These are phyloP conservation scores for Coemansia sp. DNA, from an alignment of 192 early-diverging fungal species.

Conservation along the genomic window DNA sequence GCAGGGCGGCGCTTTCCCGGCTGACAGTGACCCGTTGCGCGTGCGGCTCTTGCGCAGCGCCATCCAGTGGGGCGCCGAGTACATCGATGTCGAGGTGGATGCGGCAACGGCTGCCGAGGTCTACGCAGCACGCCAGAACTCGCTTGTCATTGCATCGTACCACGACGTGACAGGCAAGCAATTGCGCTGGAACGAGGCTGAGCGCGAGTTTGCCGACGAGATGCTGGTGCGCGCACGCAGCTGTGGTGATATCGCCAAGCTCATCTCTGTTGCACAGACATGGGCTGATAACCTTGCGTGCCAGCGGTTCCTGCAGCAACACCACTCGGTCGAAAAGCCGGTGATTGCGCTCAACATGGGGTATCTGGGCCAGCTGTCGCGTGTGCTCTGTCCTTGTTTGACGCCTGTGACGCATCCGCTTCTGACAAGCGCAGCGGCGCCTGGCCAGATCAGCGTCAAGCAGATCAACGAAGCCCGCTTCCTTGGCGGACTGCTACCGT, in stretches of 20 bases:
- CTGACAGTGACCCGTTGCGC: constrained; percentile 58
- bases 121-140: constrained; percentile 52
- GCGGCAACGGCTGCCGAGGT: constrained; percentile 3
- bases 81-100: constrained; percentile 83
- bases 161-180: constrained; percentile 72
- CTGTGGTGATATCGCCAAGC: constrained; percentile 86
- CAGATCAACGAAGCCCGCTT: constrained; percentile 77
- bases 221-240: constrained; percentile 54
- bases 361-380: constrained; percentile 80
- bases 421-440: constrained; percentile 80
- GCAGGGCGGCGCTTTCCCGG: constrained; percentile 86
- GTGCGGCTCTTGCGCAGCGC: constrained; percentile 70
- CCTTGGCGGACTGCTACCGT: constrained; percentile 66
- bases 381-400: constrained; percentile 84
- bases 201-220: constrained; percentile 44
- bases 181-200: constrained; percentile 36
- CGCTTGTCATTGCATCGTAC: constrained; percentile 81
- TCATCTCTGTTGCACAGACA: constrained; percentile 77
- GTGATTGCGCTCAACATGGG: constrained; percentile 97
- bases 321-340: constrained; percentile 55
- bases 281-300: constrained; percentile 85
- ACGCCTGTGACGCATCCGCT: constrained; percentile 92
- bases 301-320: constrained; percentile 63
- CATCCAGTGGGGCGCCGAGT: constrained; percentile 89
- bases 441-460: constrained; percentile 84